Base-by-base conservation (phyloP, 352 stramenopile genomes). In the Globisporangium iwayamae region DNA sequence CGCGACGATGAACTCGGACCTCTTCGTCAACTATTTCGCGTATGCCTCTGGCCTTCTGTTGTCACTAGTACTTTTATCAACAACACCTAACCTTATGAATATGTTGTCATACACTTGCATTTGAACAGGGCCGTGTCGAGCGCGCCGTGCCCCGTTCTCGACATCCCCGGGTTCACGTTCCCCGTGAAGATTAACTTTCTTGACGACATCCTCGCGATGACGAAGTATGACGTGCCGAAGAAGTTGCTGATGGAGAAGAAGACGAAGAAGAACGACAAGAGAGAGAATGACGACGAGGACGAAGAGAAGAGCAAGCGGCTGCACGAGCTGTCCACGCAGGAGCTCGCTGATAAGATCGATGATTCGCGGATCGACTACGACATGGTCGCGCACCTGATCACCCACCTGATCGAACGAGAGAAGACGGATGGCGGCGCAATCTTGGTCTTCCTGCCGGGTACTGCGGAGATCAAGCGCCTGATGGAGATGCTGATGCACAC, bases 281-380 rank as follows among this genome's bases (percentile, higher is more conserved):
- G 48, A 25, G 76, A 75, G 8, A 69, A 82, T 11, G 70, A 63
- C n/a, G 65, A 63, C 34, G 60, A 65, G 1, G 46, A 38, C 1
- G 61, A 65, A 14, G 56, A 75, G 30, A 73, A 75, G 9, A 58
- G 64, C 0, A 78, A 82, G 38, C 50, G 63, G 0, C 30, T 81
- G 22, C 66, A 60, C 0, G 62, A 78, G 7, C 66, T 87, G 56
- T 76, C 76, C 0, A 67, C 77, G 0, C 60, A 74, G 11, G 73
- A 90, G 61, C 72, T 91, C 39, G 71, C 93, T 20, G 69, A 79
- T 39, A 78, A 87, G 38, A 69, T 97, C 46, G 93, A 98, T 63
- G 90, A 98, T 73, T 84, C 77, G 20, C 73, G 92, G 11, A 97
- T 98, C 34, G 97, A 98, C 73, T 98, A 98, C 71, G 89, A 98